Base-by-base conservation (phyloP, 371 early-diverging fungal species). In the Zopfochytrium polystomum region DNA sequence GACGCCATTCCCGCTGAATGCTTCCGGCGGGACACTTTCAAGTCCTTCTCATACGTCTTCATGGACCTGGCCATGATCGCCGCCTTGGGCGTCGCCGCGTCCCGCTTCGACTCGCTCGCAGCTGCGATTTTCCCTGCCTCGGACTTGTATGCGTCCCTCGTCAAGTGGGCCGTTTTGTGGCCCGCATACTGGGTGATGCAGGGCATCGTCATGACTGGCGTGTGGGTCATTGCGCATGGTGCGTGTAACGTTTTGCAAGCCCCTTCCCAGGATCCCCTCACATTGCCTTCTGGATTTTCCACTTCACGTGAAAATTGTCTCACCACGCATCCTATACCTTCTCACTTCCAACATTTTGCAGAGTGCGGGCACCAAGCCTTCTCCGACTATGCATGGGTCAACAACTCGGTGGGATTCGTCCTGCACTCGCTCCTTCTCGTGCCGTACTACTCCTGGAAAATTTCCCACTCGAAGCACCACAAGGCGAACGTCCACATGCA, bases 221-320 rank as follows among this genome's bases (percentile, higher is more conserved):
- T 90, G 53, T 93, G 93, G 93, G 89, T 91, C 30, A 77, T 91
- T 57, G 93, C 91, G 47, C 93, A 93, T 71, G 92, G 74, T 73
- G 55, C 20, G 52, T 47, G 25, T 47, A 30, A 27, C 27, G n/a
- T 46, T 22, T 34, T 48, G 1, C 18, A 9, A 52, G 18, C 25
- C n/a, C 4, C 43, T 1, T 35, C 48, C 29, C 15, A 22, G 29
- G 7, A 11, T 1, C 7, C 1, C 25, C 9, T n/a, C 33, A 2
- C 2, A 20, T 5, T n/a, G 2, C 9, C 45, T 20, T 47, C 29
- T 2, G 7, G 48, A 29, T 27, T 22, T 11, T 47, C 32, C 22
- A n/a, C 2, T 34, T 23, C 31, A 1, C 15, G 25, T 29, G 2
- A 9, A 52, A 3, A n/a, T n/a, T 31, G 31, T 30, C 30, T 11